Evolutionary conservation across 2,329 filamentous ascomycete species (phyloP).

Genomic region (Paraconiothyrium brasiliense): DNA sequence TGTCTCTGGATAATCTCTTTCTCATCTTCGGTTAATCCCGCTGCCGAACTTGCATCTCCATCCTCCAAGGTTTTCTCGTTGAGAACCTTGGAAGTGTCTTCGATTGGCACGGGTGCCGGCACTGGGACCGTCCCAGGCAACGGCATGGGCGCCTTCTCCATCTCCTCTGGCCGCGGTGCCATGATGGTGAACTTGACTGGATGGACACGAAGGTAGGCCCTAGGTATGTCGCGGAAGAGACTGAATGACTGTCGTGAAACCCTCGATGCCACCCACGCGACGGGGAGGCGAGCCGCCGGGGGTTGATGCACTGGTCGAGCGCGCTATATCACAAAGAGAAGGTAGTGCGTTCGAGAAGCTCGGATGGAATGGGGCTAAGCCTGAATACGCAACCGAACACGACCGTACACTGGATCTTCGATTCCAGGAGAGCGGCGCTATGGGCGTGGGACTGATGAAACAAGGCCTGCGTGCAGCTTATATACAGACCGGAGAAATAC

Average conservation of each 20-base stretch:
- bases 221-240: conserved; percentile 11
- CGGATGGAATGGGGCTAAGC: conserved; percentile 1
- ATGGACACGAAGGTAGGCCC: not conserved
- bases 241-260: conserved; percentile 3
- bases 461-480: not conserved
- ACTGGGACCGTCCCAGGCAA: conserved; percentile 4
- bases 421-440: not conserved
- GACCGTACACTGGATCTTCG: not conserved
- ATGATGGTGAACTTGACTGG: conserved; percentile 13
- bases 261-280: conserved; percentile 1
- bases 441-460: not conserved
- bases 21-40: conserved; percentile 43
- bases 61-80: conserved; percentile 38
- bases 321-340: conserved; percentile 11
- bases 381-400: not conserved
- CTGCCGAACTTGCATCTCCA: conserved; percentile 34
- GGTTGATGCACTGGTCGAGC: not conserved
- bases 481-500: not conserved
- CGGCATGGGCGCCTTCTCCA: conserved; percentile 12
- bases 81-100: conserved; percentile 7
- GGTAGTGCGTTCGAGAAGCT: conserved; percentile 9
- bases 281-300: conserved; percentile 5
- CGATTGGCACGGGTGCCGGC: conserved; percentile 3
- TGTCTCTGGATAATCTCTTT: conserved; percentile 51
- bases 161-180: conserved; percentile 12